Conservation (phyloP, 2,329 filamentous ascomycete species). For the Chaetomium globosum region DNA sequence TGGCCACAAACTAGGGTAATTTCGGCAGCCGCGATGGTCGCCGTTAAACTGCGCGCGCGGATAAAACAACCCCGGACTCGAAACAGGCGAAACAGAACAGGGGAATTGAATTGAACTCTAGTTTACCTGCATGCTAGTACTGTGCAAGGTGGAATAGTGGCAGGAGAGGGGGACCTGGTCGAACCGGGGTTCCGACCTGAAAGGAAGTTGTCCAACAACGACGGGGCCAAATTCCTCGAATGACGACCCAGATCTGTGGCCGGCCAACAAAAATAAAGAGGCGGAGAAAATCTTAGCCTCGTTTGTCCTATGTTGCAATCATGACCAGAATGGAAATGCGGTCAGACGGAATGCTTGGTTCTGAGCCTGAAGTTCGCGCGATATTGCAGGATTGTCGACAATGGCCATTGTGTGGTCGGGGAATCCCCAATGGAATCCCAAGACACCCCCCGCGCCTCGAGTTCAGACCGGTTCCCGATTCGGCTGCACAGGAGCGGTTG, state of each 20-base stretch:
- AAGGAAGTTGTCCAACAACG: neutral
- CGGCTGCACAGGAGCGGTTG: neutral
- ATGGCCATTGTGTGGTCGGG: slow-evolving; percentile 1
- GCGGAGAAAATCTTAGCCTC: neutral
- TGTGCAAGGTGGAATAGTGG: neutral
- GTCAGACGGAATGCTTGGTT: neutral
- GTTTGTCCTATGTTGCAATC: neutral
- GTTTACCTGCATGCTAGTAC: neutral
- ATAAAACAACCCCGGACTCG: neutral
- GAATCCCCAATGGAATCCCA: neutral
- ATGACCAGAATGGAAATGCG: neutral
- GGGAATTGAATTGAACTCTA: neutral
- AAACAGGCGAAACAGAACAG: neutral
- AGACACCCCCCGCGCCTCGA: neutral
- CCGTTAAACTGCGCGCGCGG: neutral
- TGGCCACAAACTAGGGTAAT: neutral
- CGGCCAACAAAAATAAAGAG: neutral
- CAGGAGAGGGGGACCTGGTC: neutral
- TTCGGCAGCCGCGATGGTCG: neutral
- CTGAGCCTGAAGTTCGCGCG: neutral
- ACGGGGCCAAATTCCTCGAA: neutral
- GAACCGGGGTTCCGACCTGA: neutral
- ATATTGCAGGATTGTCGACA: neutral
- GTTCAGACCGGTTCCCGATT: slow-evolving; percentile 16
- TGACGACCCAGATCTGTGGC: neutral